phyloP scores from a whole-genome alignment of 225 moss, liverwort and hornwort genomes.

The Straminergon stramineum region DNA sequence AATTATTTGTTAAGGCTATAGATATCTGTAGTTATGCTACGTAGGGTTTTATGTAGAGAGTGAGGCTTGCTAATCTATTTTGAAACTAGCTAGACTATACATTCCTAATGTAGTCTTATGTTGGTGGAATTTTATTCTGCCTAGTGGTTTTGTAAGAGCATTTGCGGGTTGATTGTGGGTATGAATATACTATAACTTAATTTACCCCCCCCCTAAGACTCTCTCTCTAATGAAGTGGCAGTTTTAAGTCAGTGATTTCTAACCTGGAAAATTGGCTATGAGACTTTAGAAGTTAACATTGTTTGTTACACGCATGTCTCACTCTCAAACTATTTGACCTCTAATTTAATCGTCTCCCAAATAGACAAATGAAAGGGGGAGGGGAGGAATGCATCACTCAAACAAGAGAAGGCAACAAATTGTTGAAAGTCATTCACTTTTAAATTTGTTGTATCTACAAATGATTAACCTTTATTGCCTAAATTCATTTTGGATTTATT shows the following conservation, averaged over 20 bases:
- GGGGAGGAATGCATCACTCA: neutral
- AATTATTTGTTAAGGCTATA: too few species aligned
- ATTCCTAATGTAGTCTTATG: too few species aligned
- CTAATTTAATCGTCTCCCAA: neutral
- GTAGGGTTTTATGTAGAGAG: too few species aligned
- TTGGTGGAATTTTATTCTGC: too few species aligned
- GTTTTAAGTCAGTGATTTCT: neutral
- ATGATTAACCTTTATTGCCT: accelerated
- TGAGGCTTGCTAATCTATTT: too few species aligned
- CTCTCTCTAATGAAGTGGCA: too few species aligned
- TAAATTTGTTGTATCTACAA: neutral
- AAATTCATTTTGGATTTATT: neutral
- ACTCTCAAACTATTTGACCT: neutral
- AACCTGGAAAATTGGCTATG: neutral
- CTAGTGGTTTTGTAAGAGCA: too few species aligned
- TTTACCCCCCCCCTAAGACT: too few species aligned
- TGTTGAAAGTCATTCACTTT: neutral
- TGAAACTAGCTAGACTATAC: too few species aligned
- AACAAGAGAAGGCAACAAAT: neutral
- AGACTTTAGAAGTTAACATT: neutral
- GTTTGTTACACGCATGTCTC: accelerated
- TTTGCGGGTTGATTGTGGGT: too few species aligned
- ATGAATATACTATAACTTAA: too few species aligned
- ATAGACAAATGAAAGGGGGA: neutral
- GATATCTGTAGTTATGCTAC: too few species aligned